Evolutionary conservation across 257 asterid genomes (phyloP), one percentile per base, ranked within the genome.

Genomic region (Rauvolfia tetraphylla): DNA sequence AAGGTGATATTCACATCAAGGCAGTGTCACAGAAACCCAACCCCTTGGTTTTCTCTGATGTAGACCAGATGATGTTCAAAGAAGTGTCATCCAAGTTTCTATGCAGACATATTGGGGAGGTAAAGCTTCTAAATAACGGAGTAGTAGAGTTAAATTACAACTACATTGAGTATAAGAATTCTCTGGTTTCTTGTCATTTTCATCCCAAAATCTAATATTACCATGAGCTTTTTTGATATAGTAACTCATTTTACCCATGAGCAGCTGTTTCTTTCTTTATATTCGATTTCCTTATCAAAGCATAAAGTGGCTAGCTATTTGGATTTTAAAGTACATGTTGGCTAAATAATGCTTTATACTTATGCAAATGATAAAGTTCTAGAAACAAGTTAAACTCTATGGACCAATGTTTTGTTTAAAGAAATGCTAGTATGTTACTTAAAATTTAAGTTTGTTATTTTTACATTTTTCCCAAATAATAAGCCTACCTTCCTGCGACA

Each of bases 1-100:
- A 95, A 85, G 99, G 99, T 81, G 98, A 95, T 83, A 75, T 95
- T 84, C 99, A 86, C 77, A 95, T 95, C 84, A 95, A 91, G 87
- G 96, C 96, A 76, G 89, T 72, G 74, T 72, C 79, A 22, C 84
- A 84, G 83, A 91, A 88, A 84, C 81, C 87, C 75, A 56, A 70
- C 59, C 96, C 95, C 56, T 76, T 89, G 97, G 98, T 93, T 41
- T 95, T 85, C 85, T 84, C 93, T 15, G 97, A 91, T 90, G 96
- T 88, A 48, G 99, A 95, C 72, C 92, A 95, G 94, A 85, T 95
- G 72, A 98, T 95, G 70, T 93, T 89, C 79, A 92, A 91, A 83
- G 97, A 95, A 80, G 93, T 91, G 56, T 89, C 96, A 29, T 91
- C 99, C 77, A 93, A 84, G 66, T 89, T 86, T 86, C 85, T 95